These are phyloP conservation scores for Symmetrospora coprosmae DNA, from an alignment of 768 basidiomycete genomes.

Conservation along the genomic window DNA sequence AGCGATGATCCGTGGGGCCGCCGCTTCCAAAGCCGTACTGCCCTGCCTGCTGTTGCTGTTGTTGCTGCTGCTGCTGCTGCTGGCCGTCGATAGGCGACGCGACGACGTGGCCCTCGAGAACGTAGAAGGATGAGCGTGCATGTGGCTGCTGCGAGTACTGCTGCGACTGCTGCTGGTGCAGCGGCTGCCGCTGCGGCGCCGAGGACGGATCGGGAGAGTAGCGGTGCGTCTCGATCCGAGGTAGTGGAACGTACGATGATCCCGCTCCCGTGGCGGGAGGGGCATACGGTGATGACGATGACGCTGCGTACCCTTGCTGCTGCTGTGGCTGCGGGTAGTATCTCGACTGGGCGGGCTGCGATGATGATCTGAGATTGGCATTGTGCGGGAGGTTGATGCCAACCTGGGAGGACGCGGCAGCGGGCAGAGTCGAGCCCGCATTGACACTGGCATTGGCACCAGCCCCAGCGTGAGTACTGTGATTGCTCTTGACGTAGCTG, in stretches of 20 bases:
- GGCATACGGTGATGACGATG: neutral
- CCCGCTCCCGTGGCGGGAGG: neutral
- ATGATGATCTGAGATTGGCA: neutral
- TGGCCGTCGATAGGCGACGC: too few relatives aligned
- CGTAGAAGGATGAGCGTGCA: slow-evolving; percentile 12
- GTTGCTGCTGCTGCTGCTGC: neutral
- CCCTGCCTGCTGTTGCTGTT: neutral
- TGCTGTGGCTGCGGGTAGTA: neutral
- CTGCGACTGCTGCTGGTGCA: neutral
- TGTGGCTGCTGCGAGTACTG: neutral
- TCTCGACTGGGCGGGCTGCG: too few relatives aligned
- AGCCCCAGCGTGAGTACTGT: too few relatives aligned
- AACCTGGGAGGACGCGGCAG: neutral
- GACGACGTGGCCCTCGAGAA: neutral
- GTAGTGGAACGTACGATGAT: neutral
- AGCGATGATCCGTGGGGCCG: neutral
- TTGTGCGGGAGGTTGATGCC: neutral
- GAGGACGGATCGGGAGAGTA: too few relatives aligned
- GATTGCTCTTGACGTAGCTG: too few relatives aligned
- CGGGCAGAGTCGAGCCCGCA: neutral
- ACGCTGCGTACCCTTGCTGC: too few relatives aligned
- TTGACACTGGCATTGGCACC: too few relatives aligned
- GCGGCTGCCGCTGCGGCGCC: neutral
- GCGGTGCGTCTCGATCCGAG: too few relatives aligned
- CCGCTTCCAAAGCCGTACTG: neutral